These are phyloP conservation scores for Podospora tetraspora DNA, from an alignment of 495 filamentous ascomycete genomes.

Conservation along the genomic window DNA sequence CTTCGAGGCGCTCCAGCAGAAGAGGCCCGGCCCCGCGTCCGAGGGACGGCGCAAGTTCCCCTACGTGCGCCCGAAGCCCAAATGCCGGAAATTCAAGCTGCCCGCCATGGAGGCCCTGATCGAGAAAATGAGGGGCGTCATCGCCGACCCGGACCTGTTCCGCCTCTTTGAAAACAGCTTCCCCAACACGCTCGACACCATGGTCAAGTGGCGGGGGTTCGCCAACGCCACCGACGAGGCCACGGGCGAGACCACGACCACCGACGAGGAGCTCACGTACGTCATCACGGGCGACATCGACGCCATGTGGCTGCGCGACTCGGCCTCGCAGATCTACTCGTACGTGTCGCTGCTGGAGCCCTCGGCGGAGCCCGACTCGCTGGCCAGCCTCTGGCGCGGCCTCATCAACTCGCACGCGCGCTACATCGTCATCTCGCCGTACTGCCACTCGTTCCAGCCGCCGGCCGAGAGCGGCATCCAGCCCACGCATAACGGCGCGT, in stretches of 20 bases:
- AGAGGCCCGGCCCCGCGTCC: slow-evolving; percentile 34
- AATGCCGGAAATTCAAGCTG: slow-evolving; percentile 55
- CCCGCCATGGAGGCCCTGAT: slow-evolving; percentile 49
- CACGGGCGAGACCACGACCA: slow-evolving; percentile 28
- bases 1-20: slow-evolving; percentile 21
- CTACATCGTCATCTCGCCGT: slow-evolving; percentile 54
- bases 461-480: slow-evolving; percentile 49
- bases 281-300: slow-evolving; percentile 62
- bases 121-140: slow-evolving; percentile 39
- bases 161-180: slow-evolving; percentile 58
- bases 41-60: slow-evolving; percentile 44
- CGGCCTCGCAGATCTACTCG: slow-evolving; percentile 56
- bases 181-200: slow-evolving; percentile 58
- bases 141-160: slow-evolving; percentile 54
- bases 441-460: slow-evolving; percentile 60
- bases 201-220: slow-evolving; percentile 56
- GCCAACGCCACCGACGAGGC: slow-evolving; percentile 33
- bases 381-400: slow-evolving; percentile 57
- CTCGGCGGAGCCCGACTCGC: slow-evolving; percentile 43
- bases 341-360: slow-evolving; percentile 53
- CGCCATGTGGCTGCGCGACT: slow-evolving; percentile 63
- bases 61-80: slow-evolving; percentile 49
- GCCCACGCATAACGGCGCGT: slow-evolving; percentile 45
- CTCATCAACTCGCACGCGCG: slow-evolving; percentile 56
- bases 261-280: slow-evolving; percentile 59